Evolutionary conservation across 768 basidiomycete species (phyloP).

Genomic region (Russula foetens): DNA sequence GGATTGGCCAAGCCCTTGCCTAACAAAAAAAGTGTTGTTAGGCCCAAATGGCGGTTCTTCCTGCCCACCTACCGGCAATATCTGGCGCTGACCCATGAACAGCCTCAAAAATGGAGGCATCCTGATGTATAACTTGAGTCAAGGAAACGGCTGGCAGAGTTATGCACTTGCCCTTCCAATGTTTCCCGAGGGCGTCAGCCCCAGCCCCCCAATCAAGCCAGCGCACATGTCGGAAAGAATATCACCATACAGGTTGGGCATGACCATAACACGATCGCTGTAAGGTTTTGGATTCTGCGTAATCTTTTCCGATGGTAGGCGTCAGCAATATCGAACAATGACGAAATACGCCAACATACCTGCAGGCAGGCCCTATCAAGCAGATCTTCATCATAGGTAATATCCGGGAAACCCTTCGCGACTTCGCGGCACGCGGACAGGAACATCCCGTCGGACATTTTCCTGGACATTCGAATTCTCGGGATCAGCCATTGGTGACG

Average conservation of each 20-base stretch:
- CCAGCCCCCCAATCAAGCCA: constrained; percentile 95
- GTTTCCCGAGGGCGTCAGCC: constrained; percentile 95
- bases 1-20: constrained; percentile 95
- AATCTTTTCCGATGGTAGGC: constrained; percentile 39
- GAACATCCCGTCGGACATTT: constrained; percentile 99
- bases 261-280: constrained; percentile 97
- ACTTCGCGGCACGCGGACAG: constrained; percentile 94
- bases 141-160: constrained; percentile 1
- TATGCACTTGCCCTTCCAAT: constrained; percentile 69
- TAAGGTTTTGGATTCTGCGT: constrained; percentile 91
- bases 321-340: background rate
- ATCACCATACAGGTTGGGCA: constrained; percentile 97
- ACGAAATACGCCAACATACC: constrained; percentile 33
- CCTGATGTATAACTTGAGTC: constrained; percentile 37
- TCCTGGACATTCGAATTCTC: constrained; percentile 45
- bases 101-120: constrained; percentile 99
- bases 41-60: background rate
- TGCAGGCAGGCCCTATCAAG: constrained; percentile 94
- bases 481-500: background rate
- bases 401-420: constrained; percentile 89
- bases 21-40: constrained; percentile 23
- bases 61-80: constrained; percentile 68
- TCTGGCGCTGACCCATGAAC: constrained; percentile 99
- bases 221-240: constrained; percentile 98
- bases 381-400: constrained; percentile 94